A percentile compares a stretch with the other conserved stretches of the same genome.
phyloP scores from a whole-genome alignment of 371 early-diverging fungal species.

The Mucor velutinosus region DNA sequence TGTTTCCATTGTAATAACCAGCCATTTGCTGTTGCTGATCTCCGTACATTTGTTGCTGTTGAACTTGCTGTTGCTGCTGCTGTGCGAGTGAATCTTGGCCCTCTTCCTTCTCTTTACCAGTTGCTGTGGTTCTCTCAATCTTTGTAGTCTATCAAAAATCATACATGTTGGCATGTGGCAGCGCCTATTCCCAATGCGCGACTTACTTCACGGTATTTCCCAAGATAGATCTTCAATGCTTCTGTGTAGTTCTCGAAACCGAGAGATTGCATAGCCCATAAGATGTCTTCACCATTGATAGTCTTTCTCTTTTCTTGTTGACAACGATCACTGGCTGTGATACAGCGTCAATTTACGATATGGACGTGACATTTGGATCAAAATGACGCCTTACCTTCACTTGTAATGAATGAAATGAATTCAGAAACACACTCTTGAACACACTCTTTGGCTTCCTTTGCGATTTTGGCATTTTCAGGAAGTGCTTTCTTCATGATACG shows the following conservation, averaged over 20 bases:
- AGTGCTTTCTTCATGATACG: conserved; percentile 99
- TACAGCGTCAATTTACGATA: not conserved
- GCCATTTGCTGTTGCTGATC: conserved; percentile 20
- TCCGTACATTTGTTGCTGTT: conserved; percentile 12
- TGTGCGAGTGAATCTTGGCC: conserved; percentile 15
- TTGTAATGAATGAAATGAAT: conserved; percentile 99
- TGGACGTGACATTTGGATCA: conserved; percentile 23
- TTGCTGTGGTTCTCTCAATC: conserved; percentile 54
- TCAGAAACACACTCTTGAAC: conserved; percentile 99
- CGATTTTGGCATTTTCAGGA: conserved; percentile 98
- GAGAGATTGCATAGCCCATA: conserved; percentile 98
- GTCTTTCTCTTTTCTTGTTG: conserved; percentile 97
- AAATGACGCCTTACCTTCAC: conserved; percentile 70
- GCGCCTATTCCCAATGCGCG: not conserved
- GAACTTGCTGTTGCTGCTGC: conserved; percentile 13
- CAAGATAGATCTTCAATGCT: conserved; percentile 89
- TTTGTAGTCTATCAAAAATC: conserved; percentile 51
- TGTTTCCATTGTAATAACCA: conserved; percentile 23
- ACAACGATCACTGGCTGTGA: conserved; percentile 91
- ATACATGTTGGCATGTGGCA: not conserved
- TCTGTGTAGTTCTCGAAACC: conserved; percentile 99
- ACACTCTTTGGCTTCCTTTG: conserved; percentile 99
- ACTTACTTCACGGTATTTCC: conserved; percentile 87
- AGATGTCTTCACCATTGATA: conserved; percentile 99
- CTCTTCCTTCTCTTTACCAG: conserved; percentile 56